Percentiles rank a stretch among this genome's conserved stretches.
phyloP scores from a whole-genome alignment of 148 eudicot genomes.

The Oxyria digyna region DNA sequence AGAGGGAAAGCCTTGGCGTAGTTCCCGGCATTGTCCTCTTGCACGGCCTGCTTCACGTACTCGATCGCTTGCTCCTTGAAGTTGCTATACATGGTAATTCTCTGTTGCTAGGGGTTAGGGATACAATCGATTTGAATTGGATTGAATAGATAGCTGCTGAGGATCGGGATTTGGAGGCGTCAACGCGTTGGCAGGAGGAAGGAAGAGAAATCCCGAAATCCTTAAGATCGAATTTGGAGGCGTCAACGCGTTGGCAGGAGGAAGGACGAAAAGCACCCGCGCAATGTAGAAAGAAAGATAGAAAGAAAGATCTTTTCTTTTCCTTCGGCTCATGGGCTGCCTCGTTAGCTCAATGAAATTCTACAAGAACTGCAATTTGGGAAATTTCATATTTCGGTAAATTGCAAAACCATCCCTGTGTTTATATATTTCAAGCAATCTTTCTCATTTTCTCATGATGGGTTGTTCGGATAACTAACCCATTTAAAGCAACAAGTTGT shows the following conservation, averaged over 20 bases:
- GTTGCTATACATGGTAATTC: slow-evolving; percentile 66
- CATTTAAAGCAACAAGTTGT: too few relatives aligned
- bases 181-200: neutral
- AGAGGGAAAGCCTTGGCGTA: slow-evolving; percentile 86
- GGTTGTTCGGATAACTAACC: too few relatives aligned
- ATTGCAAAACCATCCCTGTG: neutral
- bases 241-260: neutral
- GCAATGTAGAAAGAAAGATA: neutral
- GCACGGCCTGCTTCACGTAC: slow-evolving; percentile 86
- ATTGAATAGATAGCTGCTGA: neutral
- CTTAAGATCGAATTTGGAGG: slow-evolving; percentile 3
- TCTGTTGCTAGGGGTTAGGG: neutral
- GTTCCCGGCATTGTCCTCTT: slow-evolving; percentile 89
- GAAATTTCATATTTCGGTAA: neutral
- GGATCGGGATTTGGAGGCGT: neutral
- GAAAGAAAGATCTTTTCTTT: too few relatives aligned
- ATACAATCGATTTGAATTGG: neutral
- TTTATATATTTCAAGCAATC: too few relatives aligned
- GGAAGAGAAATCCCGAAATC: too few relatives aligned
- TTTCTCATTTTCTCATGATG: too few relatives aligned
- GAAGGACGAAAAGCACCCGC: neutral
- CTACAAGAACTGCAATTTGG: neutral
- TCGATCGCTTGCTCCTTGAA: slow-evolving; percentile 98
- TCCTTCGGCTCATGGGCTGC: too few relatives aligned
- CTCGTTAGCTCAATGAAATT: too few relatives aligned